Evolutionary conservation across 805 yeast genomes (phyloP).

Genomic region (Nakazawaea peltata): DNA sequence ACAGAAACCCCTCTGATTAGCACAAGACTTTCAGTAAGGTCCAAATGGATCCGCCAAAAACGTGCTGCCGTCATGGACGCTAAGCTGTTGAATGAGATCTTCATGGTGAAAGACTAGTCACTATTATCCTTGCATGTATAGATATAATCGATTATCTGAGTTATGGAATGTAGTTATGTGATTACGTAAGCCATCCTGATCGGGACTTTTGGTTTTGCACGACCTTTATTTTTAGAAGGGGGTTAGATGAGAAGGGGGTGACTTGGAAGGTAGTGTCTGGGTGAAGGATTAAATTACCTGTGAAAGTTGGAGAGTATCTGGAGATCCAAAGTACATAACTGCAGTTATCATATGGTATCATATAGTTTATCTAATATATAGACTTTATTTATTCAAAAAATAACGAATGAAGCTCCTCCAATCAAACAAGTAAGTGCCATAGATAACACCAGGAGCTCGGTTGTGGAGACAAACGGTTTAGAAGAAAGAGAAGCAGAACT

Average conservation of each 20-base stretch:
- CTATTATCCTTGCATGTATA: too few species aligned
- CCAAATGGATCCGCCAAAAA: constrained; percentile 84
- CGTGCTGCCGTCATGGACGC: constrained; percentile 88
- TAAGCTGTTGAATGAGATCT: constrained; percentile 83
- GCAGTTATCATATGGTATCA: neutral
- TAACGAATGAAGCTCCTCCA: constrained; percentile 35
- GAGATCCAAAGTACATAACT: neutral
- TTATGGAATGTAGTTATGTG: too few species aligned
- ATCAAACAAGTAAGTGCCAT: constrained; percentile 28
- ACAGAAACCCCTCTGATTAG: constrained; percentile 26
- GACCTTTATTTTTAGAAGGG: too few species aligned
- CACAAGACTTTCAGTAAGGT: constrained; percentile 67
- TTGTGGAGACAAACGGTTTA: constrained; percentile 10
- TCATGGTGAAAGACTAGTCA: constrained; percentile 60
- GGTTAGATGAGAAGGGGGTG: too few species aligned
- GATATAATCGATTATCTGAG: too few species aligned
- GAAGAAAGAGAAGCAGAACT: constrained; percentile 16
- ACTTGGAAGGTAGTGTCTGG: too few species aligned
- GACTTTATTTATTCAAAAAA: constrained; percentile 19
- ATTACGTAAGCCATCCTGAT: too few species aligned
- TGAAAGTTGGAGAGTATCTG: too few species aligned
- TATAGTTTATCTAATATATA: too few species aligned
- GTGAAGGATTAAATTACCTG: too few species aligned
- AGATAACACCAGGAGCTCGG: constrained; percentile 24
- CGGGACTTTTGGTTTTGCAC: too few species aligned